Percentiles rank a stretch among this genome's conserved stretches.
Conservation (phyloP, 2,329 filamentous ascomycete genomes). For the Aspergillus oerlinghausenensis region DNA sequence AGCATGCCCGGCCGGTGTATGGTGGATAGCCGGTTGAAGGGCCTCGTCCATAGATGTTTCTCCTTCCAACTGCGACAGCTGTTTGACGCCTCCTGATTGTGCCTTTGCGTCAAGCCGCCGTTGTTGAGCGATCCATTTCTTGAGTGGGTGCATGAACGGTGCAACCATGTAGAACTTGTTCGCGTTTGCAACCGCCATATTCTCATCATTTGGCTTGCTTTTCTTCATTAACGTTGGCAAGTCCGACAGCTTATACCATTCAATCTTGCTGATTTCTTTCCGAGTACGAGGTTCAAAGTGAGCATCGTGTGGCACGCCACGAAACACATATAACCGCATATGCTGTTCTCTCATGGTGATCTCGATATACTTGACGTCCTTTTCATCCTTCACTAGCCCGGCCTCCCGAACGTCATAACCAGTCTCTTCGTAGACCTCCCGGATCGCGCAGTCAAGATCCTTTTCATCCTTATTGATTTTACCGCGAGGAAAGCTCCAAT, state of each 20-base stretch:
- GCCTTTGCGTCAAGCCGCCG: slow-evolving; percentile 63
- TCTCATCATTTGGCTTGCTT: slow-evolving; percentile 62
- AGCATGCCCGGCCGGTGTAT: slow-evolving; percentile 18
- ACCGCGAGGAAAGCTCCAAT: slow-evolving; percentile 93
- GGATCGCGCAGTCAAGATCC: slow-evolving; percentile 86
- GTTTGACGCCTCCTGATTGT: slow-evolving; percentile 34
- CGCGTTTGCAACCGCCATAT: slow-evolving; percentile 55
- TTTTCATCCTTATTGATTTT: slow-evolving; percentile 98
- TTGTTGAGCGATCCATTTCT: slow-evolving; percentile 86
- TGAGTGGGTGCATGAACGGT: slow-evolving; percentile 78
- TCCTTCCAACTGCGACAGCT: slow-evolving; percentile 43
- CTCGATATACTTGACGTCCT: slow-evolving; percentile 76
- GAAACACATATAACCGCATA: slow-evolving; percentile 86
- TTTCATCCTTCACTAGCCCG: slow-evolving; percentile 67
- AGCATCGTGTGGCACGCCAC: slow-evolving; percentile 80
- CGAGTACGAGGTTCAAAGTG: slow-evolving; percentile 84
- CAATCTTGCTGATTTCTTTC: slow-evolving; percentile 95
- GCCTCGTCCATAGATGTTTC: slow-evolving; percentile 59
- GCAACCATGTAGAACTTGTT: slow-evolving; percentile 99
- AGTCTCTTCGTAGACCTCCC: slow-evolving; percentile 95
- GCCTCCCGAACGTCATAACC: slow-evolving; percentile 76
- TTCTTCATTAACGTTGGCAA: slow-evolving; percentile 71
- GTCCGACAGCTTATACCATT: slow-evolving; percentile 89
- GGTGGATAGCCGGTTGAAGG: slow-evolving; percentile 15
- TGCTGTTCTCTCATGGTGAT: slow-evolving; percentile 90